A percentile compares a stretch with the other conserved stretches of the same genome.
Evolutionary conservation across 805 yeast genomes (phyloP).

Genomic region (Teunomyces barrocoloradensis): DNA sequence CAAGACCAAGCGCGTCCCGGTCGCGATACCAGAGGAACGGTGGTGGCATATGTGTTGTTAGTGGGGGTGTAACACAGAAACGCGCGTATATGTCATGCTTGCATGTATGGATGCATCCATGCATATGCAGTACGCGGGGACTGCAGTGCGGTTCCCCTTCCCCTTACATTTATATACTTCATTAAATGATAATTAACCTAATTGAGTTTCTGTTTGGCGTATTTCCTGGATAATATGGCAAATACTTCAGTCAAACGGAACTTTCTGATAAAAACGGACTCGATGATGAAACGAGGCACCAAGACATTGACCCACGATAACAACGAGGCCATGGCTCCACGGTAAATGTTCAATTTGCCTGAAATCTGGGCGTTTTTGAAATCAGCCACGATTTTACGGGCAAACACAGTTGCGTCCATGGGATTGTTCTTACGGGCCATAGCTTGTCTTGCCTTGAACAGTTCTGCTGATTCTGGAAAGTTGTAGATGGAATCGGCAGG

Average conservation of each 20-base stretch:
- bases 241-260: conserved; percentile 28
- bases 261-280: conserved; percentile 35
- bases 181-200: neutral
- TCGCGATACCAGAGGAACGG: conserved; percentile 20
- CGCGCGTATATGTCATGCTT: too few species aligned
- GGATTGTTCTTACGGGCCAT: conserved; percentile 64
- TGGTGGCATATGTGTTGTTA: neutral
- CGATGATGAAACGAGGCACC: conserved; percentile 51
- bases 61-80: too few species aligned
- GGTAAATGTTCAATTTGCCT: conserved; percentile 48
- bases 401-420: conserved; percentile 57
- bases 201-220: conserved; percentile 11
- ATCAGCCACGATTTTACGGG: conserved; percentile 52
- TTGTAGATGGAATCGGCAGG: conserved; percentile 56
- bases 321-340: conserved; percentile 49
- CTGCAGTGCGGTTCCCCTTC: too few species aligned
- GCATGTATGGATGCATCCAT: too few species aligned
- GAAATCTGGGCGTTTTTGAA: conserved; percentile 35
- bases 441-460: conserved; percentile 49
- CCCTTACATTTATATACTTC: neutral
- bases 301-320: conserved; percentile 17
- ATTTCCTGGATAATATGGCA: conserved; percentile 21
- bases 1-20: conserved; percentile 31
- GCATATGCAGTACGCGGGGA: too few species aligned
- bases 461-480: conserved; percentile 47